Evolutionary conservation across 306 rosid genomes (phyloP).

Genomic region (Corylus americana): DNA sequence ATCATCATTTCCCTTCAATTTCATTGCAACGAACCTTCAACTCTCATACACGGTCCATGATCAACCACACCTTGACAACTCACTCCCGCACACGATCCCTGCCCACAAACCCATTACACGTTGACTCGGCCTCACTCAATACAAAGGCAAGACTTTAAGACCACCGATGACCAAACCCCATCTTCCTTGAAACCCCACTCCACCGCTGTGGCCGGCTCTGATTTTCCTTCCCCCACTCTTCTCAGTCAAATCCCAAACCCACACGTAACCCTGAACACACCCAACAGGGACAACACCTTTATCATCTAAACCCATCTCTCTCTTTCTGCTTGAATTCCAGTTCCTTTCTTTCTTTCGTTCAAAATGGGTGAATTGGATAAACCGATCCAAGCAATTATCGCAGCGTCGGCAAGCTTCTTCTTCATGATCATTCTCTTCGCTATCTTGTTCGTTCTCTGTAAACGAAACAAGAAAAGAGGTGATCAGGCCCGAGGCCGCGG

Average conservation of each 20-base stretch:
- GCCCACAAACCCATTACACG: neutral
- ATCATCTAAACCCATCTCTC: neutral
- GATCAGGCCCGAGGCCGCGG: neutral
- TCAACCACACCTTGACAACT: neutral
- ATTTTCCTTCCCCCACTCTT: neutral
- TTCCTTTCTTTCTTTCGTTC: neutral
- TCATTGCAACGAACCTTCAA: too few species aligned
- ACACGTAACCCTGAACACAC: neutral
- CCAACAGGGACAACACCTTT: neutral
- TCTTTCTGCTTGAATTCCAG: neutral
- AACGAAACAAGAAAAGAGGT: neutral
- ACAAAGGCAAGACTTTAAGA: neutral
- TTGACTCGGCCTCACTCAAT: neutral
- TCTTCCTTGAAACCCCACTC: conserved; percentile 16
- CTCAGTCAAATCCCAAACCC: neutral
- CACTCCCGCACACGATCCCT: neutral
- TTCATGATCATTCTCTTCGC: conserved; percentile 42
- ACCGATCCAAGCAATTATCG: conserved; percentile 18
- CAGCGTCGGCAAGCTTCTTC: conserved; percentile 60
- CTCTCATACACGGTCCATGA: too few species aligned
- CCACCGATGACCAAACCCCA: conserved; percentile 12
- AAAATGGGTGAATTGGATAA: conserved; percentile 1
- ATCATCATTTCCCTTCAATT: too few species aligned
- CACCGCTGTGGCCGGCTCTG: neutral
- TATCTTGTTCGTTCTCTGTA: conserved; percentile 36